Evolutionary conservation across 768 basidiomycete genomes (phyloP).

Genomic region (Boletellus ananas): DNA sequence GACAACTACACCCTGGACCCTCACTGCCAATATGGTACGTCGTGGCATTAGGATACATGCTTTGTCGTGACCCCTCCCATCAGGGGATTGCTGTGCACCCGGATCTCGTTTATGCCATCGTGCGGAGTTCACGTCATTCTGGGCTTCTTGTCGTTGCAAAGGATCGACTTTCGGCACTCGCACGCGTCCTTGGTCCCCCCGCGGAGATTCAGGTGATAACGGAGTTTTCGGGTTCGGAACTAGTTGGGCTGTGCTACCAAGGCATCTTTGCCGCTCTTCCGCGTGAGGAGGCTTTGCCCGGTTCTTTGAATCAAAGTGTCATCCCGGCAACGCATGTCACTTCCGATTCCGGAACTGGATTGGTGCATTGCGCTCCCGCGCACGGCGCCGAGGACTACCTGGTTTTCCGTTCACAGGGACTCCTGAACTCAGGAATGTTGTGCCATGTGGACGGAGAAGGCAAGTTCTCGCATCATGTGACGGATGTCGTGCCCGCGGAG

Average conservation of each 20-base stretch:
- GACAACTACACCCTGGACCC: constrained; percentile 98
- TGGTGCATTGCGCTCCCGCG: constrained; percentile 94
- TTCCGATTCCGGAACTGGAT: constrained; percentile 84
- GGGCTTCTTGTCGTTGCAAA: constrained; percentile 47
- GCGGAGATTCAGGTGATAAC: constrained; percentile 18
- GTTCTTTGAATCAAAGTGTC: constrained; percentile 36
- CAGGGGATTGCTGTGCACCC: constrained; percentile 88
- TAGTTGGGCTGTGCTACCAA: constrained; percentile 58
- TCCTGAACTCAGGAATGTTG: constrained; percentile 50
- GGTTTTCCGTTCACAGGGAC: constrained; percentile 56
- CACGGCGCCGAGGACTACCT: constrained; percentile 93
- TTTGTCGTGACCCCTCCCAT: neutral
- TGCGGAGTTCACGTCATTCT: constrained; percentile 31
- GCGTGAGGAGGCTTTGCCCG: neutral
- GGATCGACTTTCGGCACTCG: constrained; percentile 43
- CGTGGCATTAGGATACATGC: neutral
- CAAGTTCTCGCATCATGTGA: constrained; percentile 58
- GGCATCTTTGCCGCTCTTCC: constrained; percentile 51
- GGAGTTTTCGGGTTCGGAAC: constrained; percentile 36
- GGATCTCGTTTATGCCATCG: constrained; percentile 62
- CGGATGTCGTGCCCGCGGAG: constrained; percentile 41
- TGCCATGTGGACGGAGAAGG: constrained; percentile 85
- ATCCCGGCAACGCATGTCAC: constrained; percentile 78
- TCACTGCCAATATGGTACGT: constrained; percentile 90
- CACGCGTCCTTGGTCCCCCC: constrained; percentile 18